Conservation (phyloP, 257 asterid genomes). For the Pogostemon cablin region DNA sequence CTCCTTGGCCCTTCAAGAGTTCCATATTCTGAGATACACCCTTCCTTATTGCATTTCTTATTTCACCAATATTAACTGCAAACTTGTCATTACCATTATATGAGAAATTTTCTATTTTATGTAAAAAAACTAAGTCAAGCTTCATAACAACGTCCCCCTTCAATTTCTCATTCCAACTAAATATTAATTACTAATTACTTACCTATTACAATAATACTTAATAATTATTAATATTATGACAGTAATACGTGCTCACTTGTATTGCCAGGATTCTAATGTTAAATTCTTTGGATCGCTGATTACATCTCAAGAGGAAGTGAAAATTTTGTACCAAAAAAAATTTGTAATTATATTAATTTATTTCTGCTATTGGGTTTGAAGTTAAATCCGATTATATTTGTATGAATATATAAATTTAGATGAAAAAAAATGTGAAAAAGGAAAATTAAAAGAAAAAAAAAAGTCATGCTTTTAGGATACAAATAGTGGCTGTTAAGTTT, state of each 20-base stretch:
- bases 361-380: background rate
- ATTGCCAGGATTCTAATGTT: conserved; percentile 56
- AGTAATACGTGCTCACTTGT: conserved; percentile 16
- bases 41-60: background rate
- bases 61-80: background rate
- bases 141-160: too few relatives aligned
- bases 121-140: too few relatives aligned
- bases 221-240: background rate
- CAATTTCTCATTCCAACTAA: too few relatives aligned
- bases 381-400: background rate
- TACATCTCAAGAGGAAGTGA: conserved; percentile 26
- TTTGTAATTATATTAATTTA: conserved; percentile 28
- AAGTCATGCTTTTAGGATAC: conserved; percentile 14
- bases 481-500: conserved; percentile 24
- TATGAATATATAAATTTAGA: conserved; percentile 16
- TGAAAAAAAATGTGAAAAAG: background rate
- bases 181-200: too few relatives aligned
- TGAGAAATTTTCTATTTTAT: background rate
- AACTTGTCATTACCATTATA: background rate
- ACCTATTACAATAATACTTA: background rate
- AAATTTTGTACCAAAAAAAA: conserved; percentile 23
- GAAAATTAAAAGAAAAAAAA: background rate
- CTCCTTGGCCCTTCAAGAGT: background rate
- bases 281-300: conserved; percentile 68
- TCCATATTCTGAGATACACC: too few relatives aligned